Conservation (phyloP, 1,284 basidiomycete species). For the Rhodotorula sp. region DNA sequence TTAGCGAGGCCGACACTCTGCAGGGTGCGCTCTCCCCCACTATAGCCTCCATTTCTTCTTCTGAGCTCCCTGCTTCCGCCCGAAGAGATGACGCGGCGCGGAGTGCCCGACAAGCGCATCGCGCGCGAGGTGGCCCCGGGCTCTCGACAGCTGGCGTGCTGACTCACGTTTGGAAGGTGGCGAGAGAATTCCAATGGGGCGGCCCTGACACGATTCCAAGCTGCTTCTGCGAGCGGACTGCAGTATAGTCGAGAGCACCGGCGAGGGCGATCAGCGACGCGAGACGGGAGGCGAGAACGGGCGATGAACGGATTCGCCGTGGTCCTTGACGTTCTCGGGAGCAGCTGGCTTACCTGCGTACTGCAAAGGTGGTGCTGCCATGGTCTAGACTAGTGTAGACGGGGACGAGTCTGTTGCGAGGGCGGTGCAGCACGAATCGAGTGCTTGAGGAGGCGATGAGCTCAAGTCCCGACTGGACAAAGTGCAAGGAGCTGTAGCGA, state of each 20-base stretch:
- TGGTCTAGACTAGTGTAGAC: background rate
- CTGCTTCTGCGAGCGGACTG: conserved; percentile 90
- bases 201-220: conserved; percentile 78
- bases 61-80: background rate
- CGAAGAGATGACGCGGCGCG: background rate
- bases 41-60: background rate
- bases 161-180: conserved; percentile 61
- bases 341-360: conserved; percentile 26
- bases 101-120: background rate
- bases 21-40: too few species aligned
- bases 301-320: background rate
- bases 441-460: too few species aligned
- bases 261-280: background rate
- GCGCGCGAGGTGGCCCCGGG: background rate
- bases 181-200: conserved; percentile 68
- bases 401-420: too few species aligned
- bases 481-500: too few species aligned
- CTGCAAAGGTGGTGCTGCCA: conserved; percentile 27
- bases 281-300: background rate
- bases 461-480: too few species aligned
- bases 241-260: background rate
- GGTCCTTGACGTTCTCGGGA: background rate
- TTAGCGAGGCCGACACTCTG: too few species aligned
- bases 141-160: too few species aligned
- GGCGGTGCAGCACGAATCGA: too few species aligned